phyloP scores from a whole-genome alignment of 1,139 yeast genomes.

The Saccharomyces hybrid region DNA sequence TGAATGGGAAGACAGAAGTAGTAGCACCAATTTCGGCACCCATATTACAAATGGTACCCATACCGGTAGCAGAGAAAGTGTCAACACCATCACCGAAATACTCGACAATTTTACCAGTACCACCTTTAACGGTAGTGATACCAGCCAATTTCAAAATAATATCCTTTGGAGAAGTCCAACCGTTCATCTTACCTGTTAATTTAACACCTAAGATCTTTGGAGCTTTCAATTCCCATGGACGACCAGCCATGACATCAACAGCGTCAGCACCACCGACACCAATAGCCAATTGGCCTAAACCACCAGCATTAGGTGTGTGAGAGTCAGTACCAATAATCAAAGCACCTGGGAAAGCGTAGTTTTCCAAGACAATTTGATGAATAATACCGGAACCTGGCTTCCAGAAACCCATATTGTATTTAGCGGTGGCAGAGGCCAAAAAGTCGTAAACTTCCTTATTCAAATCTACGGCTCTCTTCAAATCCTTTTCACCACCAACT shows the following conservation, averaged over 20 bases:
- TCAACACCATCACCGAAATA: constrained; percentile 96
- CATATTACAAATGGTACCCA: constrained; percentile 99
- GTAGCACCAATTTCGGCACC: constrained; percentile 99
- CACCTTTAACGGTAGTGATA: constrained; percentile 96
- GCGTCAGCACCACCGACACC: constrained; percentile 99
- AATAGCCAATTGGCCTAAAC: constrained; percentile 95
- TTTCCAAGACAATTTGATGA: constrained; percentile 94
- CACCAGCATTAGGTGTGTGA: constrained; percentile 99
- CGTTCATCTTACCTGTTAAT: constrained; percentile 89
- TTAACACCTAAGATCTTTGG: constrained; percentile 97
- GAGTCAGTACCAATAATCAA: constrained; percentile 97
- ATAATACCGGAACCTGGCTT: constrained; percentile 99
- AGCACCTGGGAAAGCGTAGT: constrained; percentile 98
- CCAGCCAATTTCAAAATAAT: constrained; percentile 93
- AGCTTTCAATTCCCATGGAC: constrained; percentile 98
- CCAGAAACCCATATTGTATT: constrained; percentile 99
- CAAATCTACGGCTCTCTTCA: constrained; percentile 83
- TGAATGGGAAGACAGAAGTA: constrained; percentile 96
- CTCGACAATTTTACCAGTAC: constrained; percentile 96
- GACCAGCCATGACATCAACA: constrained; percentile 91
- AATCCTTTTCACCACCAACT: constrained; percentile 86
- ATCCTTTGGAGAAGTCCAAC: constrained; percentile 99
- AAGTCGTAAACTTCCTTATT: constrained; percentile 97
- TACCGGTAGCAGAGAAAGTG: constrained; percentile 96
- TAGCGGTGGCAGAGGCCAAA: constrained; percentile 88